phyloP scores from a whole-genome alignment of 1,139 yeast species.

The Geotrichum reessii region DNA sequence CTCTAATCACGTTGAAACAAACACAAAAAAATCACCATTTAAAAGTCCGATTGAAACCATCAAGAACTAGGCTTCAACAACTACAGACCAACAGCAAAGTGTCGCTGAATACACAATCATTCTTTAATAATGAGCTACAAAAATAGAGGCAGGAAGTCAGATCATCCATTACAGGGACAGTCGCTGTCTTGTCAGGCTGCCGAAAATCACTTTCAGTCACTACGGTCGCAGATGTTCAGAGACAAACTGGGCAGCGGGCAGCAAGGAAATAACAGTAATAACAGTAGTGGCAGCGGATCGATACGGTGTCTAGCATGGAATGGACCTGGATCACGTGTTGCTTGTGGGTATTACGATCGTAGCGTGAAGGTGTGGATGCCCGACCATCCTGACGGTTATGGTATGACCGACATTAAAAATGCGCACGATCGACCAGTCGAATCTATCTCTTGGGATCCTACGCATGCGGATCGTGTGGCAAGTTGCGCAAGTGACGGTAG shows the following conservation, averaged over 20 bases:
- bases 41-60: not conserved
- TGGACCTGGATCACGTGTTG: conserved; percentile 28
- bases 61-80: not conserved
- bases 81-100: not conserved
- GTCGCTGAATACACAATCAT: not conserved
- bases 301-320: conserved; percentile 26
- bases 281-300: not conserved
- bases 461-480: conserved; percentile 47
- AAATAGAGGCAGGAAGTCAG: not conserved
- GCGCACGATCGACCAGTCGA: conserved; percentile 36
- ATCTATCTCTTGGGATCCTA: conserved; percentile 57
- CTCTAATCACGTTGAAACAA: not conserved
- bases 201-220: conserved; percentile 9
- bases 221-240: conserved; percentile 10
- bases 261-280: not conserved
- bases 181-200: conserved; percentile 12
- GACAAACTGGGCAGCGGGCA: conserved; percentile 5
- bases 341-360: conserved; percentile 27
- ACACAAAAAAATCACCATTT: not conserved
- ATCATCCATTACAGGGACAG: conserved; percentile 5
- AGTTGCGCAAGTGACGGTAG: conserved; percentile 52
- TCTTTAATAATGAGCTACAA: not conserved
- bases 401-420: conserved; percentile 23
- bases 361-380: conserved; percentile 29
- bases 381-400: conserved; percentile 27